These are phyloP conservation scores for Aspergillus affinis DNA, from an alignment of 495 filamentous ascomycete species.

Conservation along the genomic window DNA sequence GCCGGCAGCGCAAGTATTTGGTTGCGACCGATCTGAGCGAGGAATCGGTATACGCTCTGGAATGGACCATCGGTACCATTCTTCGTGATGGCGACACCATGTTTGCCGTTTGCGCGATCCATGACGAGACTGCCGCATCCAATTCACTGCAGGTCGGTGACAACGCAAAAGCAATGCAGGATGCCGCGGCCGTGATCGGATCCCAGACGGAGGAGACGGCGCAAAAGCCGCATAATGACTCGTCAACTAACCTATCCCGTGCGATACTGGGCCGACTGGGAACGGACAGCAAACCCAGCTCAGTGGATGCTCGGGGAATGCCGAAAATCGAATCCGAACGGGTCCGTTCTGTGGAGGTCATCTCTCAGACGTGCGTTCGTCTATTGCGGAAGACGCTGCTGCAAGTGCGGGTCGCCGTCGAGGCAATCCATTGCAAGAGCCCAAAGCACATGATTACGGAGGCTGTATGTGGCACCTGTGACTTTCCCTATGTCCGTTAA, in stretches of 20 bases:
- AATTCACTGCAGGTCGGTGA: slow-evolving; percentile 53
- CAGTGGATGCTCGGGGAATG: slow-evolving; percentile 41
- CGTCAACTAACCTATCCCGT: slow-evolving; percentile 28
- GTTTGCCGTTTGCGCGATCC: slow-evolving; percentile 84
- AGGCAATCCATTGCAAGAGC: slow-evolving; percentile 97
- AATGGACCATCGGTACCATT: slow-evolving; percentile 97
- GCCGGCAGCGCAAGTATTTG: slow-evolving; percentile 80
- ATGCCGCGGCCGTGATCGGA: slow-evolving; percentile 60
- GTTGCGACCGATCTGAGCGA: slow-evolving; percentile 91
- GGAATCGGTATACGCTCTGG: slow-evolving; percentile 89
- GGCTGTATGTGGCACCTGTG: slow-evolving; percentile 50
- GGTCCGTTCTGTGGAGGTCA: slow-evolving; percentile 68
- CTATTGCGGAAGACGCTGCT: slow-evolving; percentile 85
- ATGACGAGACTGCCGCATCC: slow-evolving; percentile 63
- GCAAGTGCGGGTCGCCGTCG: slow-evolving; percentile 87
- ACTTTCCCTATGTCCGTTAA: neutral
- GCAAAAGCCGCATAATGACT: slow-evolving; percentile 27
- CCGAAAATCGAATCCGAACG: slow-evolving; percentile 74
- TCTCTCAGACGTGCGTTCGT: slow-evolving; percentile 77
- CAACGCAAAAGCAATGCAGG: slow-evolving; percentile 66
- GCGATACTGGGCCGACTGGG: slow-evolving; percentile 36
- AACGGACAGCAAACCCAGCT: slow-evolving; percentile 42
- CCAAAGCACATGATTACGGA: slow-evolving; percentile 83
- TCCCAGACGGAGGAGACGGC: slow-evolving; percentile 49
- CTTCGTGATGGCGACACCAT: slow-evolving; percentile 92